A percentile compares a stretch with the other conserved stretches of the same genome.
Evolutionary conservation across 1,284 basidiomycete genomes (phyloP).

Genomic region (Caloboletus inedulis): DNA sequence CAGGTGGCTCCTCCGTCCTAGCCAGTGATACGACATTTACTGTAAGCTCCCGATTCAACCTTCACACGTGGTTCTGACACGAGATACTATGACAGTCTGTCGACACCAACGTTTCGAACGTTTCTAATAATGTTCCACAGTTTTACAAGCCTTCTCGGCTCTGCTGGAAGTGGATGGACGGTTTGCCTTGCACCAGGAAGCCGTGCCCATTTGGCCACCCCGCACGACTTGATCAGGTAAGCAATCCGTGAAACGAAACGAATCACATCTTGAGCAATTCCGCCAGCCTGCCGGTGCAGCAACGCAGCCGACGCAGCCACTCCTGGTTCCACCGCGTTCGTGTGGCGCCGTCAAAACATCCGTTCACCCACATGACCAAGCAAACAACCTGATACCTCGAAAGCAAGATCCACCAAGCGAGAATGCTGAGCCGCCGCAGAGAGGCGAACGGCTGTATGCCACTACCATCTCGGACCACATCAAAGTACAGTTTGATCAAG

Average conservation of each 20-base stretch:
- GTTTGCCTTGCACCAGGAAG: fast-evolving
- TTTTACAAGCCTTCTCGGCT: no score
- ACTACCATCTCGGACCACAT: conserved; percentile 28
- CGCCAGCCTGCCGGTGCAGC: neutral
- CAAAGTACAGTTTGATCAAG: conserved; percentile 38
- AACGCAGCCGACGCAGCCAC: neutral
- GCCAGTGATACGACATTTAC: conserved; percentile 22
- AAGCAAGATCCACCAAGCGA: neutral
- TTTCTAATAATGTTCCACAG: conserved; percentile 5
- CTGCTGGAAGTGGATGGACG: conserved; percentile 8
- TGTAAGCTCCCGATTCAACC: conserved; percentile 6
- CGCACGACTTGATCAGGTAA: conserved; percentile 6
- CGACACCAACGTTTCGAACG: conserved; percentile 11
- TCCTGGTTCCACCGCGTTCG: neutral
- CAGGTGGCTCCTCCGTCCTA: conserved; percentile 7
- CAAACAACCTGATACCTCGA: neutral
- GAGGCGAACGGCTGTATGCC: conserved; percentile 18
- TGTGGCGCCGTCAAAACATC: neutral
- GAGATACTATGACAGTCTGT: conserved; percentile 15
- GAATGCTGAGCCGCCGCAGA: conserved; percentile 5
- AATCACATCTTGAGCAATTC: neutral
- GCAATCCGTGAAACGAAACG: neutral
- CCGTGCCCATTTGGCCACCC: conserved; percentile 17
- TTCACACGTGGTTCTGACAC: neutral
- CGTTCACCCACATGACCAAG: neutral